Base-by-base conservation (phyloP, 1,284 basidiomycete genomes). In the Lignosus rhinocerotis region DNA sequence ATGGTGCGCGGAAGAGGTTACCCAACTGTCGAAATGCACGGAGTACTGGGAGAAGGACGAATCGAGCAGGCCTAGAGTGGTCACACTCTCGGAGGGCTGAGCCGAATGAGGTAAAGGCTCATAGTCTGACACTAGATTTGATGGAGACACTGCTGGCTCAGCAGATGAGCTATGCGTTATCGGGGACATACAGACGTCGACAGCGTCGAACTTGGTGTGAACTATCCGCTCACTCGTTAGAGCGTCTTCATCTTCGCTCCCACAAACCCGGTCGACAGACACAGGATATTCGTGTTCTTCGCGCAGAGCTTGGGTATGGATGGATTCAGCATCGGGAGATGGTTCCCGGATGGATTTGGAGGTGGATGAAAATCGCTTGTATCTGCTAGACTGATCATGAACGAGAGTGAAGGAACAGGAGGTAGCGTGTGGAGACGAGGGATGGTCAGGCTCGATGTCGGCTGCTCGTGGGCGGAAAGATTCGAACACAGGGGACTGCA, bases 321-420 rank as follows among this genome's bases (percentile, higher is more conserved):
- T 9, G n/a, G 19, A 45, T 9, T 45, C 21, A 11, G 11, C 8
- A 6, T 30, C 11, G 43, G 2, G 3, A 39, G 38, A 25, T 8
- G 47, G 21, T n/a, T 39, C 48, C 12, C 36, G 25, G n/a, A 36
- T 12, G 14, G 32, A 53, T 1, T 53, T 43, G 43, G 21, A 45
- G 21, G 5, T n/a, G 4, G 53, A 48, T 3, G 61, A 63, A 9
- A 41, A 41, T 1, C 49, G 55, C 39, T 39, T 49, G 12, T 17
- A 50, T 19, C 58, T 60, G 43, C 33, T 63, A 33, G 50, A 31
- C 11, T 57, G 58, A 30, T 63, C 61, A 5, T 63, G 58, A 36
- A 63, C 58, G 33, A 63, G 53, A 1, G 61, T 63, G 47, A 58
- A 58, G 12, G 61, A 63, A 3, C 30, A 43, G 16, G 54, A 49